phyloP scores from a whole-genome alignment of 2,329 filamentous ascomycete genomes.

The Trichoderma pleuroti region DNA sequence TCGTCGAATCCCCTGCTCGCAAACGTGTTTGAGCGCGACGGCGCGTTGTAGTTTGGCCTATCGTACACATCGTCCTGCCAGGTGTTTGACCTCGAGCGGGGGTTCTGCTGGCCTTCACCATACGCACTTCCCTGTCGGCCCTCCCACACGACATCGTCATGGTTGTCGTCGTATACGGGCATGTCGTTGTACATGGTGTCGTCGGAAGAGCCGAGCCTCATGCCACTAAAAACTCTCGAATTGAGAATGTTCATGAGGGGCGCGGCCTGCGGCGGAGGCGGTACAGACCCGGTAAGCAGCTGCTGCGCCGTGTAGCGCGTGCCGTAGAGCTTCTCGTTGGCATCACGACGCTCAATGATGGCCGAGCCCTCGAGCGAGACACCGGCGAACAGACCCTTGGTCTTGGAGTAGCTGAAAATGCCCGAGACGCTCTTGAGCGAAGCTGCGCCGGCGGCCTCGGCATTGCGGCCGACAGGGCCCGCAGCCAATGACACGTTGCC shows the following conservation, averaged over 20 bases:
- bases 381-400: conserved; percentile 93
- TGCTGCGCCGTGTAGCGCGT: conserved; percentile 75
- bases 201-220: conserved; percentile 43
- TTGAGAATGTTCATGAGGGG: conserved; percentile 83
- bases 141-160: conserved; percentile 83
- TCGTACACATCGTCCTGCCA: conserved; percentile 78
- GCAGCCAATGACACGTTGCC: conserved; percentile 96
- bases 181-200: conserved; percentile 89
- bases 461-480: conserved; percentile 89
- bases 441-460: conserved; percentile 90
- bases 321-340: conserved; percentile 94
- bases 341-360: conserved; percentile 90
- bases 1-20: conserved; percentile 42
- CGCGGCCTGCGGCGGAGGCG: conserved; percentile 75
- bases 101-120: conserved; percentile 56
- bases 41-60: conserved; percentile 43
- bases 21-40: conserved; percentile 51
- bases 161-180: conserved; percentile 79
- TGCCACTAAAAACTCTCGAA: conserved; percentile 76
- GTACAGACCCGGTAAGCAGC: conserved; percentile 73
- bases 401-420: conserved; percentile 97
- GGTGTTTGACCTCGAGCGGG: conserved; percentile 54
- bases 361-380: conserved; percentile 91
- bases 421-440: conserved; percentile 85
- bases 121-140: conserved; percentile 66